phyloP scores from a whole-genome alignment of 306 rosid genomes.

The Rubus idaeus region DNA sequence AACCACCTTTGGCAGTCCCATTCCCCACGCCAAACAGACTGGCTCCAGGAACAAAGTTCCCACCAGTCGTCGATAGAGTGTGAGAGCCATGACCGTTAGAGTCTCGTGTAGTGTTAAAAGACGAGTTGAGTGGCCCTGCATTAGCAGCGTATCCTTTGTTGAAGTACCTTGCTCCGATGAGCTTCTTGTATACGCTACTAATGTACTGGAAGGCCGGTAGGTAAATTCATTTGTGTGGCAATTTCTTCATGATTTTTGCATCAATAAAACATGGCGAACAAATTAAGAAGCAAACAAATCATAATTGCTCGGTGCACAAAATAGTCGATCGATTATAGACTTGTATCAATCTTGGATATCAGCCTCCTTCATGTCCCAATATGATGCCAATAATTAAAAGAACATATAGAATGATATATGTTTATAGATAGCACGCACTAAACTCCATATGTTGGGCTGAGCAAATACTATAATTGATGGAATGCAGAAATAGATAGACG shows the following conservation, averaged over 20 bases:
- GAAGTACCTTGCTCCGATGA: constrained; percentile 80
- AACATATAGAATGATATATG: too few species aligned
- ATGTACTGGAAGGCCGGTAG: too few species aligned
- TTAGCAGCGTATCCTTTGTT: constrained; percentile 43
- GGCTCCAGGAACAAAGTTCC: constrained; percentile 51
- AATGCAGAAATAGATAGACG: not conserved
- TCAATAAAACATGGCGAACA: too few species aligned
- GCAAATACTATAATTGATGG: not conserved
- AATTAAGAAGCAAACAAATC: not conserved
- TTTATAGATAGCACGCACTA: too few species aligned
- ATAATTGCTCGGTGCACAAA: not conserved
- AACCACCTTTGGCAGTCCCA: constrained; percentile 83
- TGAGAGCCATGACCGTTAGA: constrained; percentile 71
- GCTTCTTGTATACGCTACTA: constrained; percentile 48
- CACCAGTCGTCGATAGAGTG: constrained; percentile 73
- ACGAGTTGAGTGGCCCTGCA: constrained; percentile 1
- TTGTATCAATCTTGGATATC: too few species aligned
- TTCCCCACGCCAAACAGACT: constrained; percentile 50
- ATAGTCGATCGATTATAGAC: too few species aligned
- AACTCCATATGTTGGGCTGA: too few species aligned
- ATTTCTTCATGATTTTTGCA: too few species aligned
- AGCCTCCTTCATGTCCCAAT: too few species aligned
- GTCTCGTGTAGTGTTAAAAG: constrained; percentile 39
- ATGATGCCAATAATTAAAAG: too few species aligned
- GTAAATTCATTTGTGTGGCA: too few species aligned